Evolutionary conservation across 202 grass and related monocot species (phyloP).

Genomic region (Hordeum pubiflorum): DNA sequence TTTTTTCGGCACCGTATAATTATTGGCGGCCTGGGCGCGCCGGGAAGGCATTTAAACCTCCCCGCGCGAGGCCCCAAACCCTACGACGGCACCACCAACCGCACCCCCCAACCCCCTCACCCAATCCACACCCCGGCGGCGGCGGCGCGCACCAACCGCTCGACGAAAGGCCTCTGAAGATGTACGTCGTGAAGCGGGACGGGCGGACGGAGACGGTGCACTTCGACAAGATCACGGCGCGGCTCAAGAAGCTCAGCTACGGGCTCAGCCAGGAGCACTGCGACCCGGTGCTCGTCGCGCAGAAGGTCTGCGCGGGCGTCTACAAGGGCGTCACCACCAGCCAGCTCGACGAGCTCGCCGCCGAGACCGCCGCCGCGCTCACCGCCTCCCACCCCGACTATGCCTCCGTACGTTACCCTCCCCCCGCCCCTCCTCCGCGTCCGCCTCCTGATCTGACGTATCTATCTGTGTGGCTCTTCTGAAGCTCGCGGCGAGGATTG

Average conservation of each 20-base stretch:
- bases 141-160: constrained; percentile 25
- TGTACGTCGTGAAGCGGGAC: constrained; percentile 98
- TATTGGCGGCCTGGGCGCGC: constrained; percentile 12
- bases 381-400: constrained; percentile 89
- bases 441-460: neutral
- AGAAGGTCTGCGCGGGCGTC: constrained; percentile 89
- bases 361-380: constrained; percentile 84
- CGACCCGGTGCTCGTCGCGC: constrained; percentile 81
- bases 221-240: constrained; percentile 99
- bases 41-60: constrained; percentile 39
- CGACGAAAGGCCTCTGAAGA: constrained; percentile 45
- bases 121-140: neutral
- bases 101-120: neutral
- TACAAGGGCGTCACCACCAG: constrained; percentile 97
- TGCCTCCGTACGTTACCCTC: constrained; percentile 39
- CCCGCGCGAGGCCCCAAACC: constrained; percentile 30
- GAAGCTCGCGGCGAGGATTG: constrained; percentile 94
- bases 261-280: constrained; percentile 98
- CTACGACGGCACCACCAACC: constrained; percentile 23
- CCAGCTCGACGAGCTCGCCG: constrained; percentile 94
- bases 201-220: constrained; percentile 82
- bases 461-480: neutral
- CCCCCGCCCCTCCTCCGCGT: neutral
- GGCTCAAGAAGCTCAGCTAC: constrained; percentile 95
- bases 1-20: neutral